A percentile compares a stretch with the other conserved stretches of the same genome.
Conservation (phyloP, 768 basidiomycete species). For the Neoboletus magnificus region DNA sequence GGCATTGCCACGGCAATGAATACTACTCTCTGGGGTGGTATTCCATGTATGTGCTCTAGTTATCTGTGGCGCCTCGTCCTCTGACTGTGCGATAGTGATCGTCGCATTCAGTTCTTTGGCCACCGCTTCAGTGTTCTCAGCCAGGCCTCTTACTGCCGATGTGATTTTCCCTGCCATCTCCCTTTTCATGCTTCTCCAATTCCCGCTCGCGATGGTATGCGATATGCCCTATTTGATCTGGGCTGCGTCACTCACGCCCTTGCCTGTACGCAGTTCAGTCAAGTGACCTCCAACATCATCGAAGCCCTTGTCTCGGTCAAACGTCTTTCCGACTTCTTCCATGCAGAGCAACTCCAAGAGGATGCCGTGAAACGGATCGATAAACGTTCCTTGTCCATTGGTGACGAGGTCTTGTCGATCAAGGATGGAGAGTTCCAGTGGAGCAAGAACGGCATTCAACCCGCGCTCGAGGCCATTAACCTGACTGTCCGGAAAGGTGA, state of each 20-base stretch:
- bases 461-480: constrained; percentile 72
- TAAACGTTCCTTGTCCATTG: constrained; percentile 41
- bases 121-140: constrained; percentile 58
- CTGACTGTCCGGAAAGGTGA: constrained; percentile 79
- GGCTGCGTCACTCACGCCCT: neutral
- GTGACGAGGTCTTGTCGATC: constrained; percentile 71
- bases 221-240: neutral
- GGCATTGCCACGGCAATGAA: constrained; percentile 70
- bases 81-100: constrained; percentile 39
- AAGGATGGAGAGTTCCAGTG: constrained; percentile 80
- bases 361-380: constrained; percentile 64
- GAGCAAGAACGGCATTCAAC: constrained; percentile 53
- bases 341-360: constrained; percentile 72
- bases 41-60: constrained; percentile 43
- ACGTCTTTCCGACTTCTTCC: constrained; percentile 74
- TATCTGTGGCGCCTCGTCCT: neutral
- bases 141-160: constrained; percentile 77
- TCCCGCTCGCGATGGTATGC: constrained; percentile 79
- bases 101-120: constrained; percentile 85
- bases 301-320: constrained; percentile 82
- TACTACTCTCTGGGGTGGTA: constrained; percentile 61
- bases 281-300: constrained; percentile 77
- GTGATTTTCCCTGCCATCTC: constrained; percentile 96
- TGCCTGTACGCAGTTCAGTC: constrained; percentile 47
- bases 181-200: constrained; percentile 81